phyloP scores from a whole-genome alignment of 257 asterid genomes.

The Mentha longifolia region DNA sequence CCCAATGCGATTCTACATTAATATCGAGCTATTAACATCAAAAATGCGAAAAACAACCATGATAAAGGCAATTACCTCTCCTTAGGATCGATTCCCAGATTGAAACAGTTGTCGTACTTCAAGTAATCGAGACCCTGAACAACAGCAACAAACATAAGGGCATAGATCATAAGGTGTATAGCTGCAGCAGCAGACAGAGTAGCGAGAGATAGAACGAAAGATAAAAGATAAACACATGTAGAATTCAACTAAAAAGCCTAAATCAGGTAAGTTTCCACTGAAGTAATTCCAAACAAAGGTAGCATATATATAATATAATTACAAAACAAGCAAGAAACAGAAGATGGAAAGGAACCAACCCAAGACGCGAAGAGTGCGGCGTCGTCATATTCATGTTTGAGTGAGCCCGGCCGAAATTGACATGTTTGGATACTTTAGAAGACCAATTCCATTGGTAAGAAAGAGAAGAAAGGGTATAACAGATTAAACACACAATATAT shows the following conservation, averaged over 20 bases:
- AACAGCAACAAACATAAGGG: conserved; percentile 2
- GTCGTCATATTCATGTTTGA: conserved; percentile 78
- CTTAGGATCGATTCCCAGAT: conserved; percentile 80
- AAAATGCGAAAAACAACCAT: conserved; percentile 9
- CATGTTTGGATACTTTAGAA: conserved; percentile 59
- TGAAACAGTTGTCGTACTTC: conserved; percentile 96
- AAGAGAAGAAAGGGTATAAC: conserved; percentile 45
- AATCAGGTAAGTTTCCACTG: background rate
- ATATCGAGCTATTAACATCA: conserved; percentile 15
- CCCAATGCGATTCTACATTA: conserved; percentile 11
- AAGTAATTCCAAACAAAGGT: background rate
- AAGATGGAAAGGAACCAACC: conserved; percentile 58
- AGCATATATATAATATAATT: background rate
- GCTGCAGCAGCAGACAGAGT: background rate
- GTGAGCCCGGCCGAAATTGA: conserved; percentile 94
- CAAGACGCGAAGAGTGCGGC: conserved; percentile 88
- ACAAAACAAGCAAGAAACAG: background rate
- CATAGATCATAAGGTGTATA: background rate
- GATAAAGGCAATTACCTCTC: conserved; percentile 52
- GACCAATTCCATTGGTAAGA: conserved; percentile 38
- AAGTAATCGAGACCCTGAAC: conserved; percentile 51
- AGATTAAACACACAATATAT: conserved; percentile 25
- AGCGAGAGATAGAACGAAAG: background rate
- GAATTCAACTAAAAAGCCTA: background rate
- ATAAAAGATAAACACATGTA: background rate